Evolutionary conservation across 2,329 filamentous ascomycete genomes (phyloP), one percentile per base, ranked within the genome.

Genomic region (Cercospora janseana): DNA sequence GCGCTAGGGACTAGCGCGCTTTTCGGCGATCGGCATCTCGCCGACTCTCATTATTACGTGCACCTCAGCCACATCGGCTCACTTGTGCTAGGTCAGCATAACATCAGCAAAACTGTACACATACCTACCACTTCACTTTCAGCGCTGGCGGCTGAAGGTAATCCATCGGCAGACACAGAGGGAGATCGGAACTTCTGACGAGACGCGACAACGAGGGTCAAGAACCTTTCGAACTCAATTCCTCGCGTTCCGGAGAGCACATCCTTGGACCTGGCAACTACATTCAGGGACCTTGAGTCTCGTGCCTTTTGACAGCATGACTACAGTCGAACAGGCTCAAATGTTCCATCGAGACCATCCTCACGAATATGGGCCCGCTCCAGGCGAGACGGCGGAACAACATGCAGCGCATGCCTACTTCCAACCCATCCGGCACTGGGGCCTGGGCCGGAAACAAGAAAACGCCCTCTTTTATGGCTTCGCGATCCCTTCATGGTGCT

Each of bases 401-500:
- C 63, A 65, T 43, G 60, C 59, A 13, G 49, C 50, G n/a, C 63
- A 64, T 42, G 51, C 51, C 43, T 26, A 54, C 32, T 57, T 56
- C 40, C 24, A 53, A 16, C 50, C 57, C 20, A 56, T 59, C 38
- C 52, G 60, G 24, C 63, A 64, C 56, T 66, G 61, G 59, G 65
- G 65, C 4, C 52, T 67, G 16, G 54, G 54, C 12, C 51, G 55
- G 13, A 48, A 52, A 34, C 46, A 49, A 16, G 65, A 66, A 49
- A 53, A 46, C 9, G 43, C 55, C 4, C 54, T 67, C 29, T 67
- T 67, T 60, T 67, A 66, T 54, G 31, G 40, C 49, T 60, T 63
- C 35, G 52, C 58, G 2, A 52, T 63, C n/a, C 60, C 62, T 4
- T 61, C 58, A 27, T 64, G 60, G 60, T 52, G 42, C 23, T 55